Conservation (phyloP, 1,284 basidiomycete genomes). For the Ceratobasidium sp. region DNA sequence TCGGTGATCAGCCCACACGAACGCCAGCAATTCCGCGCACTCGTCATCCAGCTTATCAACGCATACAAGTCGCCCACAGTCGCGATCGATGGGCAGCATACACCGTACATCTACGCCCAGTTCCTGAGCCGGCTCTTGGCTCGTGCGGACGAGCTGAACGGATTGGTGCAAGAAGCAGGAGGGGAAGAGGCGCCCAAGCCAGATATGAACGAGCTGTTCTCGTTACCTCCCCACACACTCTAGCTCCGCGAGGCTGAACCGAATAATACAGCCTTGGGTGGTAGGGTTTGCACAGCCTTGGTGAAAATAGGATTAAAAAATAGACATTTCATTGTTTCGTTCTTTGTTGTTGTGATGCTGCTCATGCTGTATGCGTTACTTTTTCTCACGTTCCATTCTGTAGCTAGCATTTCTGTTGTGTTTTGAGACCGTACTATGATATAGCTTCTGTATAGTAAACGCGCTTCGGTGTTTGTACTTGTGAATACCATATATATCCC, state of each 20-base stretch:
- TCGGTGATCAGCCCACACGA: conserved; percentile 11
- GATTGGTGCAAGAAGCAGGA: background rate
- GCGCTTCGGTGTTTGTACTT: background rate
- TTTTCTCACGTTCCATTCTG: background rate
- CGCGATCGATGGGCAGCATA: conserved; percentile 24
- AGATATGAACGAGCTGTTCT: conserved; percentile 32
- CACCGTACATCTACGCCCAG: conserved; percentile 41
- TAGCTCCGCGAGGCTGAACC: background rate
- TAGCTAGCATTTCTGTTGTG: background rate
- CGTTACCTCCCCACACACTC: conserved; percentile 8
- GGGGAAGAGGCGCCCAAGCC: conserved; percentile 3
- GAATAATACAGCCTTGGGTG: conserved; percentile 9
- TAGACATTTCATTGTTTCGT: conserved; percentile 4
- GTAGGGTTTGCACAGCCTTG: background rate
- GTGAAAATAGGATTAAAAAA: background rate
- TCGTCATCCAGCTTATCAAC: conserved; percentile 30
- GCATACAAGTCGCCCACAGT: conserved; percentile 30
- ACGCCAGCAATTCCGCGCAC: conserved; percentile 6
- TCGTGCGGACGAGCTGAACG: conserved; percentile 39
- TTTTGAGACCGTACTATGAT: background rate
- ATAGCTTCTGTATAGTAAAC: background rate
- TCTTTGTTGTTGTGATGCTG: background rate
- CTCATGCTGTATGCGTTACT: background rate
- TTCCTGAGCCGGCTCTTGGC: conserved; percentile 25
- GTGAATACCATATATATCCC: too few species aligned